Percentiles rank a stretch among this genome's conserved stretches.
Evolutionary conservation across 345 rosid genomes (phyloP).

Genomic region (Mangifera indica): DNA sequence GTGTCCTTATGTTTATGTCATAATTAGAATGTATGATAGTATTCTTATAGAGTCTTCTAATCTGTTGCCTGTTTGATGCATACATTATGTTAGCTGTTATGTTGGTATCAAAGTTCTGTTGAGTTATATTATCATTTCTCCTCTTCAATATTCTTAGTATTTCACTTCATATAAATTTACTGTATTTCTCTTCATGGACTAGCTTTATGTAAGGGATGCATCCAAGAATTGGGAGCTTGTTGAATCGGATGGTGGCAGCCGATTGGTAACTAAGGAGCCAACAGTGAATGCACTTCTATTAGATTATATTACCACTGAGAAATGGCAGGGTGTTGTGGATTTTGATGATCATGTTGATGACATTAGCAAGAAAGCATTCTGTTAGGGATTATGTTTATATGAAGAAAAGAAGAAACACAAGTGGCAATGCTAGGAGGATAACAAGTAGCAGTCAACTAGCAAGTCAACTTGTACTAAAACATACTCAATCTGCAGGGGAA

Average conservation of each 20-base stretch:
- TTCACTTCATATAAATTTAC: constrained; percentile 2
- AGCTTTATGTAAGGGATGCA: constrained; percentile 84
- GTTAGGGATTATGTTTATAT: too few species aligned
- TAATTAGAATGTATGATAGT: neutral
- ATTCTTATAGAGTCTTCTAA: neutral
- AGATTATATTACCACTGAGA: constrained; percentile 72
- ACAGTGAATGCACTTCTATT: constrained; percentile 63
- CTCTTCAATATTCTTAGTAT: neutral
- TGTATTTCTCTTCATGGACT: constrained; percentile 17
- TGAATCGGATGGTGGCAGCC: constrained; percentile 64
- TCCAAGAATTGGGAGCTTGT: constrained; percentile 83
- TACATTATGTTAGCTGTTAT: neutral
- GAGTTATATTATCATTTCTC: neutral
- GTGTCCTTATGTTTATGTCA: neutral
- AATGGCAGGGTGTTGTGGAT: constrained; percentile 82
- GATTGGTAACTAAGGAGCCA: constrained; percentile 69
- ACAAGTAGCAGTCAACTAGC: too few species aligned
- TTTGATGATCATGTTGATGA: constrained; percentile 95
- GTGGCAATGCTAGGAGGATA: too few species aligned
- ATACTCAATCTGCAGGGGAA: too few species aligned
- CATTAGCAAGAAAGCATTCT: constrained; percentile 66
- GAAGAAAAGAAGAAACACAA: too few species aligned
- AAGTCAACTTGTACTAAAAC: too few species aligned
- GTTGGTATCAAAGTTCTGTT: neutral
- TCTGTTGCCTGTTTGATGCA: neutral